phyloP scores from a whole-genome alignment of 257 asterid species.

The Solanum paucissectum region DNA sequence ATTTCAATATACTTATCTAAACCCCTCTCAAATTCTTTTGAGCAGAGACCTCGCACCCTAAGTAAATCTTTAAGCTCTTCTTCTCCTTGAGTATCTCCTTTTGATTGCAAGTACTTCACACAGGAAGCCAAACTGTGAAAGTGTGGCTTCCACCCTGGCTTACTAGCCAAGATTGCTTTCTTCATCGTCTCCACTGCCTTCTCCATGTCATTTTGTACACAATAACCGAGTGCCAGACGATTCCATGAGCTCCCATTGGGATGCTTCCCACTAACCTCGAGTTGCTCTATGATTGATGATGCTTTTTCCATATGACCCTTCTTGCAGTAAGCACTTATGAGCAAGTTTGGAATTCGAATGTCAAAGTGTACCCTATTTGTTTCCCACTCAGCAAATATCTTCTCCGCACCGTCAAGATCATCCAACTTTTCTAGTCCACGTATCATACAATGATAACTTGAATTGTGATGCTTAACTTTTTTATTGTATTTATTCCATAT shows the following conservation, averaged over 20 bases:
- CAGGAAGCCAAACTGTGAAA: conserved; percentile 22
- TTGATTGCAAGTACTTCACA: conserved; percentile 23
- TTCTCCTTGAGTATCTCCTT: conserved; percentile 21
- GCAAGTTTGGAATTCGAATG: conserved; percentile 17
- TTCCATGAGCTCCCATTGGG: conserved; percentile 30
- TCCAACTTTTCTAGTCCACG: conserved; percentile 29
- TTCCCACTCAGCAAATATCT: conserved; percentile 29
- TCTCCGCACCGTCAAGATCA: conserved; percentile 34
- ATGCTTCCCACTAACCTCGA: conserved; percentile 12
- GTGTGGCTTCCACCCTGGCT: conserved; percentile 13
- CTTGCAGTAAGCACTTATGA: conserved; percentile 30
- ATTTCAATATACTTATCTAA: conserved; percentile 1
- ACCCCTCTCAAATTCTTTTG: conserved; percentile 15
- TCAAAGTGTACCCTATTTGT: conserved; percentile 8
- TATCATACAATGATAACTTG: conserved; percentile 12
- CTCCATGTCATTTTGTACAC: conserved; percentile 19
- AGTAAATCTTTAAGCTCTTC: conserved; percentile 18
- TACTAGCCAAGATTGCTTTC: conserved; percentile 5
- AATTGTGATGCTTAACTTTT: conserved; percentile 5
- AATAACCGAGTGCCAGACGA: conserved; percentile 30
- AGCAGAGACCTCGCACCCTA: conserved; percentile 13
- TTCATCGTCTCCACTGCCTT: conserved; percentile 28
- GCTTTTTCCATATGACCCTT: conserved; percentile 32
- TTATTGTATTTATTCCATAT: conserved; percentile 16
- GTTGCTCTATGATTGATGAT: conserved; percentile 13